Evolutionary conservation across 148 eudicot genomes (phyloP).

Genomic region (Rhododendron henanense): DNA sequence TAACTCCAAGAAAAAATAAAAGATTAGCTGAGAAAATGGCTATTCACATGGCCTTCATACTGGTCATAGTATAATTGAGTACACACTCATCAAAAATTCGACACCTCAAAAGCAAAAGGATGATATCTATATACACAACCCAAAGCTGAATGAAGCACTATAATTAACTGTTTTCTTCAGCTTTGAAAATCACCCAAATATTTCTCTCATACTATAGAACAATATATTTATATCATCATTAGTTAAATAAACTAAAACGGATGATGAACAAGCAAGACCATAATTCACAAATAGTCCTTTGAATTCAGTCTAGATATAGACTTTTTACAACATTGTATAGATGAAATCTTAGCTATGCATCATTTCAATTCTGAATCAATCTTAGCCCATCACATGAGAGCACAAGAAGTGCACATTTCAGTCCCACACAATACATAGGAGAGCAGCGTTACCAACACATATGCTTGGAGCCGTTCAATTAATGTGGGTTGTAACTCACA

Average conservation of each 20-base stretch:
- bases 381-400: background rate
- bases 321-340: background rate
- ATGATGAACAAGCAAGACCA: background rate
- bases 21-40: no score
- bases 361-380: background rate
- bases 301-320: background rate
- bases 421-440: background rate
- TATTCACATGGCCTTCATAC: no score
- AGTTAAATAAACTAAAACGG: background rate
- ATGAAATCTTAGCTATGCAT: background rate
- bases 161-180: no score
- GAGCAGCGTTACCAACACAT: background rate
- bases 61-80: no score
- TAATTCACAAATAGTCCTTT: background rate
- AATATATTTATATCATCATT: no score
- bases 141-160: no score
- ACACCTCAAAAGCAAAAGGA: no score
- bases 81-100: no score
- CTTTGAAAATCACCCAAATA: no score
- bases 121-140: no score
- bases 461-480: background rate
- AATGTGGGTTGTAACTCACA: background rate
- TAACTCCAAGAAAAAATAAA: no score
- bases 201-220: no score
- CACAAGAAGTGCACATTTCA: background rate